Percentiles rank a stretch among this genome's conserved stretches.
These are phyloP conservation scores for Ophiostoma piceae DNA, from an alignment of 2,329 filamentous ascomycete genomes.

Conservation along the genomic window DNA sequence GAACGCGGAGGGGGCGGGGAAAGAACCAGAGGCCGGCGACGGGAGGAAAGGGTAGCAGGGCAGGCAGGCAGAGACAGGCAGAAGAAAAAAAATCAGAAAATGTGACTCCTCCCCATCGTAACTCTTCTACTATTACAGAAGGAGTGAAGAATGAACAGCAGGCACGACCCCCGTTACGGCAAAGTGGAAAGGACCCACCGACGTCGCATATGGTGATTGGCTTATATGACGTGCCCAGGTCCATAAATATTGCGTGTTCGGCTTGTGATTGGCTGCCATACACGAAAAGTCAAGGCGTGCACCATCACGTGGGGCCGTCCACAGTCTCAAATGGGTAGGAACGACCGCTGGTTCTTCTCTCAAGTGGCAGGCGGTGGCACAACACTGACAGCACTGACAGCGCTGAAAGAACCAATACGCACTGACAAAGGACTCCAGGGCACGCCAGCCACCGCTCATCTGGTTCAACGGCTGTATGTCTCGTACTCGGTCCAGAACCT, in stretches of 20 bases:
- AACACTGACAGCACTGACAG: background rate
- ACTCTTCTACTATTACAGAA: background rate
- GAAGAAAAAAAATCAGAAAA: conserved; percentile 16
- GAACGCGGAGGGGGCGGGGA: conserved; percentile 29
- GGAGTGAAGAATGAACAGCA: conserved; percentile 6
- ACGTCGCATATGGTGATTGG: background rate
- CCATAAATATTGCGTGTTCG: background rate
- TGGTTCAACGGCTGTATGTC: background rate
- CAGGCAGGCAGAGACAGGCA: background rate
- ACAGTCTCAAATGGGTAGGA: background rate
- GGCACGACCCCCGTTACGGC: conserved; percentile 8
- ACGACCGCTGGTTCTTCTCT: background rate
- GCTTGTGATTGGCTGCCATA: background rate
- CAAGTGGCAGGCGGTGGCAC: background rate
- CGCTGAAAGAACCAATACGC: too few relatives aligned
- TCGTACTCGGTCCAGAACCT: conserved; percentile 8
- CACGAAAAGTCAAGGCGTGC: conserved; percentile 14
- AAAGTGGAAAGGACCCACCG: background rate
- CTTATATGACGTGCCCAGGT: background rate
- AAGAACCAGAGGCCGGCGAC: conserved; percentile 20
- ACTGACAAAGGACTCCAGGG: background rate
- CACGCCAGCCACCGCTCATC: background rate
- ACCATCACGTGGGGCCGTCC: conserved; percentile 6
- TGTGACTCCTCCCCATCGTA: conserved; percentile 14
- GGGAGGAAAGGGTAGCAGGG: background rate